phyloP scores from a whole-genome alignment of 2,329 filamentous ascomycete genomes.

The Exophiala phaeomuriformis region DNA sequence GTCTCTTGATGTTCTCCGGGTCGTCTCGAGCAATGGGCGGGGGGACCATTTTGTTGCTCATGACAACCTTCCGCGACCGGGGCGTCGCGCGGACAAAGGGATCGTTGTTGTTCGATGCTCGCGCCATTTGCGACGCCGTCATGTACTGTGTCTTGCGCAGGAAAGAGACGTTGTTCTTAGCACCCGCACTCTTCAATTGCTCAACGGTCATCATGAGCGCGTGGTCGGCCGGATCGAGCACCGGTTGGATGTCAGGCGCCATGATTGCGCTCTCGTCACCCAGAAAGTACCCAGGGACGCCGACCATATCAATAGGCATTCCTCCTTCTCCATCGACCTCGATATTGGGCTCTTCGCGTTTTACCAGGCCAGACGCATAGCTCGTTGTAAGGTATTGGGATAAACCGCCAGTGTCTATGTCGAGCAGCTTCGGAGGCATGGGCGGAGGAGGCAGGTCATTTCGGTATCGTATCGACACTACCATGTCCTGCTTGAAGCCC shows the following conservation, averaged over 20 bases:
- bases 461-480: slow-evolving; percentile 88
- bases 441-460: slow-evolving; percentile 93
- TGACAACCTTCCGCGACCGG: slow-evolving; percentile 4
- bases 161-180: slow-evolving; percentile 73
- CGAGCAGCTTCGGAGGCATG: slow-evolving; percentile 89
- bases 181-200: slow-evolving; percentile 75
- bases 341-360: slow-evolving; percentile 90
- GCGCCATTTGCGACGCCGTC: slow-evolving; percentile 32
- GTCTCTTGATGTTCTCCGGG: slow-evolving; percentile 53
- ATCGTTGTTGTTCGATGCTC: slow-evolving; percentile 30
- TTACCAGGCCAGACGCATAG: slow-evolving; percentile 79
- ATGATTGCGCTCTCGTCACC: slow-evolving; percentile 90
- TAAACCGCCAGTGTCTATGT: slow-evolving; percentile 90
- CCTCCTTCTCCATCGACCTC: slow-evolving; percentile 96
- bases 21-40: slow-evolving; percentile 45
- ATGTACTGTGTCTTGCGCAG: slow-evolving; percentile 95
- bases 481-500: slow-evolving; percentile 82
- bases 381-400: slow-evolving; percentile 83
- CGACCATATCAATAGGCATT: slow-evolving; percentile 93
- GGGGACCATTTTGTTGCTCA: slow-evolving; percentile 28
- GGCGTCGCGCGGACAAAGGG: slow-evolving; percentile 23
- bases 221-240: slow-evolving; percentile 75
- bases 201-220: slow-evolving; percentile 75
- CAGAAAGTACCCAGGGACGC: slow-evolving; percentile 89
- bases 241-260: slow-evolving; percentile 62